A percentile compares a stretch with the other conserved stretches of the same genome.
Evolutionary conservation across 768 basidiomycete genomes (phyloP).

Genomic region (Rhizopogon vinicolor): DNA sequence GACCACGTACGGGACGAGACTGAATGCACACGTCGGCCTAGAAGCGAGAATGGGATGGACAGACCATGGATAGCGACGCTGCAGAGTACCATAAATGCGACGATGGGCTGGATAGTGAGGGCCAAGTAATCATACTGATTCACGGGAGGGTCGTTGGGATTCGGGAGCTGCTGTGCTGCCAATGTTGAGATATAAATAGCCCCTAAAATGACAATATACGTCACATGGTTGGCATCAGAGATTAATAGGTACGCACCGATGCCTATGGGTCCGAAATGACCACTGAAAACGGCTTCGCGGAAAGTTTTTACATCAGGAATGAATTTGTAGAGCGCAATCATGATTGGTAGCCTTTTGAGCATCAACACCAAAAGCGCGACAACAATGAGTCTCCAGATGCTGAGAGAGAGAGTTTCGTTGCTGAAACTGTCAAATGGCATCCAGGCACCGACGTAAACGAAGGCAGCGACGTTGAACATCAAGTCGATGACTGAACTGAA

Average conservation of each 20-base stretch:
- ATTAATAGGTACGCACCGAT: slow-evolving; percentile 42
- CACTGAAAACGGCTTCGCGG: slow-evolving; percentile 89
- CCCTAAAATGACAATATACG: slow-evolving; percentile 36
- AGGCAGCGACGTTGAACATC: slow-evolving; percentile 92
- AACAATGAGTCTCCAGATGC: slow-evolving; percentile 80
- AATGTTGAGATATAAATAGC: slow-evolving; percentile 92
- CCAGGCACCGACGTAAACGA: slow-evolving; percentile 96
- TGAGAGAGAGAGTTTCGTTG: slow-evolving; percentile 60
- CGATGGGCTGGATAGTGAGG: slow-evolving; percentile 84
- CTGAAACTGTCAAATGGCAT: slow-evolving; percentile 88
- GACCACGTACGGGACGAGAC: slow-evolving; percentile 83
- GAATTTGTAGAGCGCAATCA: slow-evolving; percentile 83
- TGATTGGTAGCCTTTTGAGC: slow-evolving; percentile 77
- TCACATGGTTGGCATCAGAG: slow-evolving; percentile 3
- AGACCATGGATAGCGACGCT: slow-evolving; percentile 87
- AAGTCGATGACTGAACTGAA: slow-evolving; percentile 97
- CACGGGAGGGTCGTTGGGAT: slow-evolving; percentile 38
- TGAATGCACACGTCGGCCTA: slow-evolving; percentile 87
- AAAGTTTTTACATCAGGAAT: slow-evolving; percentile 96
- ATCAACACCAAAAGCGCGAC: slow-evolving; percentile 80
- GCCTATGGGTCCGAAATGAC: slow-evolving; percentile 92
- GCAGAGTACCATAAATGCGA: slow-evolving; percentile 90
- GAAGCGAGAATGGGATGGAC: slow-evolving; percentile 92
- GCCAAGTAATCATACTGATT: slow-evolving; percentile 63
- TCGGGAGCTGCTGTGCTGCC: slow-evolving; percentile 58